Evolutionary conservation across 2,329 filamentous ascomycete genomes (phyloP), one percentile per base, ranked within the genome.

Genomic region (Ascochyta clinopodiicola): DNA sequence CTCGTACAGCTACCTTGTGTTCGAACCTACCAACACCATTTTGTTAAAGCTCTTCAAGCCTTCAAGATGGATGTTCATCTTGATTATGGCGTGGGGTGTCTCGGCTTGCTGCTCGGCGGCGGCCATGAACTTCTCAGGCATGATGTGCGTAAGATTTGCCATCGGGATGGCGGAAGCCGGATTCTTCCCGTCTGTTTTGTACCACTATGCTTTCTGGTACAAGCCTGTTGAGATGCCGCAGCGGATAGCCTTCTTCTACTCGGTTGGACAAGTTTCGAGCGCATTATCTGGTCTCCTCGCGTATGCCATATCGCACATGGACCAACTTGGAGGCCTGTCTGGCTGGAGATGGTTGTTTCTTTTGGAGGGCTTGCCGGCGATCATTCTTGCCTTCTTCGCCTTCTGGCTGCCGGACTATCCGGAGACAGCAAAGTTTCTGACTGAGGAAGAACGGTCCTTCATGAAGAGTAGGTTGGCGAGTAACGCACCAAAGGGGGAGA

Each of bases 231-330:
- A 64, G 27, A 64, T 64, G 62, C 62, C 62, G 13, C 57, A 61
- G 32, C 60, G 60, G 15, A 64, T 64, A 27, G 59, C 62, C 1
- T 60, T 62, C 50, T 62, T 8, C 84, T 86, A 69, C 81, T 82
- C 37, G 80, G 83, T n/a, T 67, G 87, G 27, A 5, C 62, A 64
- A 34, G 27, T 64, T 10, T 61, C 59, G 12, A 59, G 51, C 31
- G 62, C 62, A 1, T 39, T 64, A 4, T 62, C 60, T 17, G 62
- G 62, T 15, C 44, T 64, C 0, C 75, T 87, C 0, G 84, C 84
- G 1, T 82, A 80, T 53, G 66, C 64, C 7, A 88, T 89, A 61
- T 77, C 75, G 31, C 87, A 88, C 62, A 79, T 87, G 57, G 85
- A 88, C 66, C 77, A 78, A 34, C 78, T 80, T 6, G 78, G 77